These are phyloP conservation scores for Boletus rubroflammeus DNA, from an alignment of 768 basidiomycete genomes.

Conservation along the genomic window DNA sequence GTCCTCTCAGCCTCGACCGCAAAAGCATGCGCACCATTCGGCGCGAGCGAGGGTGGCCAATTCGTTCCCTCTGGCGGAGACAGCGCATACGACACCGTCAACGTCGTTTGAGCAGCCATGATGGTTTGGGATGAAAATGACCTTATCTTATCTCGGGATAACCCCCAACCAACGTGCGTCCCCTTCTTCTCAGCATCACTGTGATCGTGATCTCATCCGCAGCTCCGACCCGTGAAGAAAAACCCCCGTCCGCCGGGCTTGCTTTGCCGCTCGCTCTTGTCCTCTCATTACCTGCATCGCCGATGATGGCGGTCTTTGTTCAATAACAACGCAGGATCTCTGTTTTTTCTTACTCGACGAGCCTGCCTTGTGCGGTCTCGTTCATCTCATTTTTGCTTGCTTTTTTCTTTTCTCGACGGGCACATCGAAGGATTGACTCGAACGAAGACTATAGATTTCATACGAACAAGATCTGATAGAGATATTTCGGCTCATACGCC, in stretches of 20 bases:
- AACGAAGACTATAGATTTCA: slow-evolving; percentile 17
- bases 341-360: slow-evolving; percentile 11
- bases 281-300: slow-evolving; percentile 7
- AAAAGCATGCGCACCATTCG: slow-evolving; percentile 26
- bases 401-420: background rate
- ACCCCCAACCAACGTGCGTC: slow-evolving; percentile 4
- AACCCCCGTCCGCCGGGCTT: background rate
- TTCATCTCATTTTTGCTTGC: background rate
- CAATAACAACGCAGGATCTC: slow-evolving; percentile 48
- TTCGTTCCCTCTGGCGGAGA: slow-evolving; percentile 19
- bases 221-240: slow-evolving; percentile 16
- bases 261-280: background rate
- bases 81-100: slow-evolving; percentile 24
- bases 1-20: slow-evolving; percentile 19
- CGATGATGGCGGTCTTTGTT: slow-evolving; percentile 49
- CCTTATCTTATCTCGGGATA: slow-evolving; percentile 23
- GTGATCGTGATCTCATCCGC: background rate
- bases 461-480: slow-evolving; percentile 7
- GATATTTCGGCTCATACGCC: background rate
- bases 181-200: no score
- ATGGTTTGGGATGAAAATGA: background rate
- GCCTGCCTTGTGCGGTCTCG: slow-evolving; percentile 17
- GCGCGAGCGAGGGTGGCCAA: slow-evolving; percentile 18
- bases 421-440: background rate
- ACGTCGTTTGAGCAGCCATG: slow-evolving; percentile 14